Evolutionary conservation across 1,284 basidiomycete species (phyloP).

Genomic region (Rhodotorula glutinis): DNA sequence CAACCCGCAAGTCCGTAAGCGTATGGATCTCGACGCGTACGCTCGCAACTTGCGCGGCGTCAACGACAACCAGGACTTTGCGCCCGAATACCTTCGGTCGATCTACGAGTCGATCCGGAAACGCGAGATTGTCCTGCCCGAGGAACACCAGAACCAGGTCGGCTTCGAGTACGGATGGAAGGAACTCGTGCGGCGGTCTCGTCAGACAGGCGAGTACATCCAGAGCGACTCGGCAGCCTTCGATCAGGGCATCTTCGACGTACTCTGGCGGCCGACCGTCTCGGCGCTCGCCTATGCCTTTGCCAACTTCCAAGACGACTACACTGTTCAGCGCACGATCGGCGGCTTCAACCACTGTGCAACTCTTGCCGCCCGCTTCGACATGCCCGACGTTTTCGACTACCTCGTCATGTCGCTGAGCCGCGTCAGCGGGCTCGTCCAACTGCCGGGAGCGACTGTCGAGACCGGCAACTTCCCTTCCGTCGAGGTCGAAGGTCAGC

Average conservation of each 20-base stretch:
- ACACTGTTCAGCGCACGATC: slow-evolving; percentile 90
- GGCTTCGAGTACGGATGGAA: slow-evolving; percentile 99
- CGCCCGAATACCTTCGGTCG: slow-evolving; percentile 73
- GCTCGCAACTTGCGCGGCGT: slow-evolving; percentile 87
- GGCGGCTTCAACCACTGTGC: slow-evolving; percentile 95
- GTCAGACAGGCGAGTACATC: slow-evolving; percentile 66
- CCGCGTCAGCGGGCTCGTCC: slow-evolving; percentile 51
- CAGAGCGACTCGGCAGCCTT: slow-evolving; percentile 65
- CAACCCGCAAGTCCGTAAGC: slow-evolving; percentile 86
- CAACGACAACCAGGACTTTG: slow-evolving; percentile 82
- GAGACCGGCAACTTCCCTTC: slow-evolving; percentile 80
- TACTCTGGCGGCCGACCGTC: slow-evolving; percentile 86
- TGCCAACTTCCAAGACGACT: slow-evolving; percentile 93
- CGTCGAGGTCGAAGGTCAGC: slow-evolving; percentile 87
- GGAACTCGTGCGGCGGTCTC: slow-evolving; percentile 77
- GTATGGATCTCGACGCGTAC: slow-evolving; percentile 96
- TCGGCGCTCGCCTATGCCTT: slow-evolving; percentile 67
- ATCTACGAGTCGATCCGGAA: slow-evolving; percentile 94
- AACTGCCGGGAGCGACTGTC: slow-evolving; percentile 32
- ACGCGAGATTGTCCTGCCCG: slow-evolving; percentile 94
- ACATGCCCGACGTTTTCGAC: slow-evolving; percentile 92
- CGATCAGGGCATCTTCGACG: slow-evolving; percentile 88
- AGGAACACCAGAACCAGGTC: slow-evolving; percentile 93
- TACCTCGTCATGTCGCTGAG: slow-evolving; percentile 90
- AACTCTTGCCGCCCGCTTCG: slow-evolving; percentile 82